Base-by-base conservation (phyloP, 2,329 filamentous ascomycete genomes). In the Paecilomyces sp. region DNA sequence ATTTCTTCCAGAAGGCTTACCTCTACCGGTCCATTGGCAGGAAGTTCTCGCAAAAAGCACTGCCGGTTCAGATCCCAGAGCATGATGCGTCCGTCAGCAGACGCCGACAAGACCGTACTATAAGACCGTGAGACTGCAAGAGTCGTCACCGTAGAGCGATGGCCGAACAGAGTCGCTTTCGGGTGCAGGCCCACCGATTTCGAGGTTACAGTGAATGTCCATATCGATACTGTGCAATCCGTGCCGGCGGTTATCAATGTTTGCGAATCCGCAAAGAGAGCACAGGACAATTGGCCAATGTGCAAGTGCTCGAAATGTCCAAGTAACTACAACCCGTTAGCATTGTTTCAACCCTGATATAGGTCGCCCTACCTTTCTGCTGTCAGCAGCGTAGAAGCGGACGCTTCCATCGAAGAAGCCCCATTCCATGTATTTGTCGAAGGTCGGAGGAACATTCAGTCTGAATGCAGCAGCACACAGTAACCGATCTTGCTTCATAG, bases 301-400 rank as follows among this genome's bases (percentile, higher is more conserved):
- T 99, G 94, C 1, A 97, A 81, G 70, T 97, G 95, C 74, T 99
- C 94, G 70, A 93, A 96, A 18, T 97, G 82, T 0, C 93, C 93
- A 36, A 95, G 85, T 24, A 89, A 81, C 79, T 80, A 62, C 57
- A 34, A 47, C 31, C 5, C 9, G 34, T 62, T 36, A 57, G 53
- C 31, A 52, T 57, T 30, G 53, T n/a, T 28, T 54, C n/a, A 18
- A 11, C 2, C 6, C 11, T 11, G 15, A 15, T 15, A 53, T 25
- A 25, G n/a, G 25, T 54, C 28, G 47, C 28, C 24, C 65, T 76
- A 85, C 82, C 77, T 91, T 92, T 69, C 90, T 88, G 60, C 85
- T 90, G 65, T 96, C 91, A 55, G 88, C 87, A 58, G 89, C 85
- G 76, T 91, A 96, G 79, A 99, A 97, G 3, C 94, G 88, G 30